These are phyloP conservation scores for Artemisia tridentata DNA, from an alignment of 129 eudicot species.

Conservation along the genomic window DNA sequence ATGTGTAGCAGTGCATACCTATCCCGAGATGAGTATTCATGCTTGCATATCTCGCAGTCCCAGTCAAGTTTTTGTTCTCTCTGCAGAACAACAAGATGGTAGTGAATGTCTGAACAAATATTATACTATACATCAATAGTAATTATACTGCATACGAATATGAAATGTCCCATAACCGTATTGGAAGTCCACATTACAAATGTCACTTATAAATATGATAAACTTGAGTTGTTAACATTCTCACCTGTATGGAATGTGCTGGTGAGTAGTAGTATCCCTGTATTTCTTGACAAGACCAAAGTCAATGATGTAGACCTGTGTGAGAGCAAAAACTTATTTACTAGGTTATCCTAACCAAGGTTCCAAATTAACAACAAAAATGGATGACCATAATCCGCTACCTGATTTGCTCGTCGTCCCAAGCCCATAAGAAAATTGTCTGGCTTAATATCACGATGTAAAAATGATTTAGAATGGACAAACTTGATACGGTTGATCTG, in stretches of 20 bases:
- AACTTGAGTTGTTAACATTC: constrained; percentile 4
- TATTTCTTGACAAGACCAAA: constrained; percentile 91
- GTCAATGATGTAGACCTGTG: constrained; percentile 84
- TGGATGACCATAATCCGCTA: constrained; percentile 11
- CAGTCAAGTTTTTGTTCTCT: constrained; percentile 94
- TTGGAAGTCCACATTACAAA: neutral
- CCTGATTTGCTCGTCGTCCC: constrained; percentile 94
- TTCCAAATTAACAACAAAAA: neutral
- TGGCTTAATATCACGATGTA: constrained; percentile 93
- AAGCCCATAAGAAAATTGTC: constrained; percentile 95
- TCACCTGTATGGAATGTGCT: constrained; percentile 95
- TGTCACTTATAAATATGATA: neutral
- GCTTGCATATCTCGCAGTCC: constrained; percentile 97
- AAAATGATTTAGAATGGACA: constrained; percentile 82
- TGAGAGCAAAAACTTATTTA: constrained; percentile 8
- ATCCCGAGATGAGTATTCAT: constrained; percentile 93
- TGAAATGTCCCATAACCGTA: neutral
- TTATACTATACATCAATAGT: neutral
- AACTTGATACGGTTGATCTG: constrained; percentile 91
- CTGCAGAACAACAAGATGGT: constrained; percentile 38
- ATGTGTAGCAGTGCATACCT: constrained; percentile 42
- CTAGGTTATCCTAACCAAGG: constrained; percentile 1
- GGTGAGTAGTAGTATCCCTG: constrained; percentile 79
- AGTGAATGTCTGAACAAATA: neutral
- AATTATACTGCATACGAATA: neutral